phyloP scores from a whole-genome alignment of 169 alveolate genomes.

The Cryptosporidium tyzzeri region DNA sequence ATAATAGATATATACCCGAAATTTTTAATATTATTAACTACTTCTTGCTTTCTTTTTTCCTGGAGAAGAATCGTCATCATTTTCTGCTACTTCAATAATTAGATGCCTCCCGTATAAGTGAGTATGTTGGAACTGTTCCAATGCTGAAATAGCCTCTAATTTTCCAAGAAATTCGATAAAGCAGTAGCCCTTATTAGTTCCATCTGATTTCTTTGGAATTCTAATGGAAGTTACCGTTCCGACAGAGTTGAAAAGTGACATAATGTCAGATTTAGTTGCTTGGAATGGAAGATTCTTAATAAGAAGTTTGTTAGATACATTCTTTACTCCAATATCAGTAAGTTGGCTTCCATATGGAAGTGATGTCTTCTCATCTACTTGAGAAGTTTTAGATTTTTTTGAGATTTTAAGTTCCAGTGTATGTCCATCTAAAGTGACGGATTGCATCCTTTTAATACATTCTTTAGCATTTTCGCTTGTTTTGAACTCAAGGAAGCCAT shows the following conservation, averaged over 20 bases:
- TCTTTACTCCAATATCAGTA: slow-evolving; percentile 73
- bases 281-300: slow-evolving; percentile 95
- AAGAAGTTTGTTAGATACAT: slow-evolving; percentile 86
- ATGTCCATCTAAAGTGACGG: slow-evolving; percentile 82
- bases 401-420: slow-evolving; percentile 80
- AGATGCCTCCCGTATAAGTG: slow-evolving; percentile 94
- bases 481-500: slow-evolving; percentile 93
- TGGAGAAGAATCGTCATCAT: slow-evolving; percentile 32
- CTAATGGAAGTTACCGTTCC: slow-evolving; percentile 91
- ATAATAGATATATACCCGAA: neutral
- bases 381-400: slow-evolving; percentile 35
- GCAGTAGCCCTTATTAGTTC: slow-evolving; percentile 93
- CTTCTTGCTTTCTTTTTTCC: neutral
- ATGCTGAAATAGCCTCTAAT: slow-evolving; percentile 90
- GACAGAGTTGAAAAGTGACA: slow-evolving; percentile 89
- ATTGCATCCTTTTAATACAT: slow-evolving; percentile 81
- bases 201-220: slow-evolving; percentile 91
- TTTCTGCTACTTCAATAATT: slow-evolving; percentile 89
- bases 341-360: slow-evolving; percentile 1
- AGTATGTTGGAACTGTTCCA: slow-evolving; percentile 89
- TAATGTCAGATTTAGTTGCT: slow-evolving; percentile 91
- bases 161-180: slow-evolving; percentile 92
- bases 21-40: neutral
- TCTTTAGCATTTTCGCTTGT: slow-evolving; percentile 76
- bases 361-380: slow-evolving; percentile 7